Percentiles rank a stretch among this genome's conserved stretches.
phyloP scores from a whole-genome alignment of 345 rosid species.

The Eucalyptus microcorys region DNA sequence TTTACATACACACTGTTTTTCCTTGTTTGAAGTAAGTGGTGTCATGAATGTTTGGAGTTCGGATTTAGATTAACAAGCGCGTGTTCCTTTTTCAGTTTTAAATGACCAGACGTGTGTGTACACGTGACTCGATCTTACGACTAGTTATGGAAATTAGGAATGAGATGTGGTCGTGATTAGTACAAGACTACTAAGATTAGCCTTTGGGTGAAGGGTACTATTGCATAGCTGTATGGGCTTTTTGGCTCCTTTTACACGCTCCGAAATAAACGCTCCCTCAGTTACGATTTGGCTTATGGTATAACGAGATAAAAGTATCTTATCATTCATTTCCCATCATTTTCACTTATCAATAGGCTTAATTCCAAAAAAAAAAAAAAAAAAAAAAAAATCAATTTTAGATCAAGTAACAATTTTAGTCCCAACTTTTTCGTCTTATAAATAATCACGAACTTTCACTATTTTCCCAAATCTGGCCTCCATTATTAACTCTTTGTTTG shows the following conservation, averaged over 20 bases:
- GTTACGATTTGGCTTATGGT: not conserved
- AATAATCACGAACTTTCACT: too few species aligned
- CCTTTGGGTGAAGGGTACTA: not conserved
- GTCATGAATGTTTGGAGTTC: not conserved
- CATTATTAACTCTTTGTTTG: too few species aligned
- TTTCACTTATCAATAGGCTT: not conserved
- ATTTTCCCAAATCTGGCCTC: too few species aligned
- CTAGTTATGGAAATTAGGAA: not conserved
- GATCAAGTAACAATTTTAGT: rapidly evolving
- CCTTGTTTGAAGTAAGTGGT: not conserved
- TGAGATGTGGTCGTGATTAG: not conserved
- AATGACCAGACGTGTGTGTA: not conserved
- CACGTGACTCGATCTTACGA: not conserved
- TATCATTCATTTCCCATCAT: not conserved
- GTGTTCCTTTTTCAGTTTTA: not conserved
- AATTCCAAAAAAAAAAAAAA: too few species aligned
- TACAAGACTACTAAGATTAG: not conserved
- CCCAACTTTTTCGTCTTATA: too few species aligned
- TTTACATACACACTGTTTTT: not conserved
- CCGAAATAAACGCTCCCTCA: not conserved
- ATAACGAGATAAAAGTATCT: not conserved
- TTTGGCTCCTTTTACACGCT: not conserved
- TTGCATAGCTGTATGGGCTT: not conserved
- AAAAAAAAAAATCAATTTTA: too few species aligned
- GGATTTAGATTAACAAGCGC: not conserved